Conservation (phyloP, 768 basidiomycete genomes). For the Suillus lakei region DNA sequence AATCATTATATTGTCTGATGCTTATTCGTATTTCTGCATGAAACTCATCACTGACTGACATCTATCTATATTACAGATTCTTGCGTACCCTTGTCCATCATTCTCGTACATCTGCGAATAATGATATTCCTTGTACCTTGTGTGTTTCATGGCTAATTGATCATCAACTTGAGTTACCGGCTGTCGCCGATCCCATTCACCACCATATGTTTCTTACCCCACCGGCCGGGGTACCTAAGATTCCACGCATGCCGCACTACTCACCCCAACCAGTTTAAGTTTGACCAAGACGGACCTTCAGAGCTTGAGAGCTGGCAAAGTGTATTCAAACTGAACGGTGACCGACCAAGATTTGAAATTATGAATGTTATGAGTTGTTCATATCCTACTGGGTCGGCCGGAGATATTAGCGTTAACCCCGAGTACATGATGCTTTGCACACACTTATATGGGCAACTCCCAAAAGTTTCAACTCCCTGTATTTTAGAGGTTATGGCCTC, state of each 20-base stretch:
- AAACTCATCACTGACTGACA: constrained; percentile 1
- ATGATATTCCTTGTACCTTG: background rate
- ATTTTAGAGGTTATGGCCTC: constrained; percentile 6
- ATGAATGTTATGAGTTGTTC: background rate
- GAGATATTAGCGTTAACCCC: background rate
- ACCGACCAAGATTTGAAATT: background rate
- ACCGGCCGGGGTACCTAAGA: background rate
- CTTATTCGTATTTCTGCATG: constrained; percentile 18
- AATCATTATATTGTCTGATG: constrained; percentile 84
- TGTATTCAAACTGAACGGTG: background rate
- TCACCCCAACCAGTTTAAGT: background rate
- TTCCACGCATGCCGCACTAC: no score
- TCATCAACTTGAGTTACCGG: background rate
- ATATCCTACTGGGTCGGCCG: background rate
- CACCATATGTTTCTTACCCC: background rate
- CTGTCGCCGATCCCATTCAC: background rate
- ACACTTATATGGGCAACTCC: background rate
- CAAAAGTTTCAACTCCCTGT: background rate
- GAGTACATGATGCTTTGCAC: background rate
- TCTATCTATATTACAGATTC: background rate
- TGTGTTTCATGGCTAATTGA: background rate
- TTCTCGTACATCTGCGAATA: background rate
- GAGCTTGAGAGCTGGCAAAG: background rate
- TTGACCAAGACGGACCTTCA: background rate
- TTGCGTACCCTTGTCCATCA: background rate